phyloP scores from a whole-genome alignment of 441 rosid species.

The Pelargonium myrrhifolium region DNA sequence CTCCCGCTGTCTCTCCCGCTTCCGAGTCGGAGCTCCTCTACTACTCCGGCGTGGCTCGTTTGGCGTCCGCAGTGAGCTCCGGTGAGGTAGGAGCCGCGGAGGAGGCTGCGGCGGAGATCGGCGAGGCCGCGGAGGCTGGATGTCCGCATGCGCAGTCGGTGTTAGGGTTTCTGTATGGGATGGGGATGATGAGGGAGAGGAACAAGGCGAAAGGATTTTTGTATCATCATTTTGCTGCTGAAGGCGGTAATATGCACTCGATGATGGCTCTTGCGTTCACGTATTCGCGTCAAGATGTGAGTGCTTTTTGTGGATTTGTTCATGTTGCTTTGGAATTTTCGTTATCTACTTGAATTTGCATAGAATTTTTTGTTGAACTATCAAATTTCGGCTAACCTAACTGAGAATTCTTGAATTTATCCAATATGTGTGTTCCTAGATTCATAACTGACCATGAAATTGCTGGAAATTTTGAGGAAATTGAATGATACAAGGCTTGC shows the following conservation, averaged over 20 bases:
- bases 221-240: conserved; percentile 65
- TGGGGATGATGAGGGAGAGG: conserved; percentile 70
- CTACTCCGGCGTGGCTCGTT: conserved; percentile 45
- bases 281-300: conserved; percentile 80
- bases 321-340: background rate
- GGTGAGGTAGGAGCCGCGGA: conserved; percentile 58
- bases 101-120: conserved; percentile 63
- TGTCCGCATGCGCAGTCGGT: conserved; percentile 72
- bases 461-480: background rate
- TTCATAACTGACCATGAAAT: background rate
- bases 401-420: too few relatives aligned
- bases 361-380: background rate
- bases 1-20: conserved; percentile 14
- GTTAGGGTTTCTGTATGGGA: conserved; percentile 58
- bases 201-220: conserved; percentile 64
- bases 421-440: too few relatives aligned
- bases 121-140: conserved; percentile 46
- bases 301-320: conserved; percentile 12
- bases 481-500: background rate
- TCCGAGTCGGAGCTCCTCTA: conserved; percentile 29
- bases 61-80: conserved; percentile 40
- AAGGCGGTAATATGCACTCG: conserved; percentile 77
- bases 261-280: conserved; percentile 90
- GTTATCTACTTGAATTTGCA: background rate
- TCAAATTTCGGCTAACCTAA: background rate